phyloP scores from a whole-genome alignment of 306 rosid genomes.

The Quercus bicolor region DNA sequence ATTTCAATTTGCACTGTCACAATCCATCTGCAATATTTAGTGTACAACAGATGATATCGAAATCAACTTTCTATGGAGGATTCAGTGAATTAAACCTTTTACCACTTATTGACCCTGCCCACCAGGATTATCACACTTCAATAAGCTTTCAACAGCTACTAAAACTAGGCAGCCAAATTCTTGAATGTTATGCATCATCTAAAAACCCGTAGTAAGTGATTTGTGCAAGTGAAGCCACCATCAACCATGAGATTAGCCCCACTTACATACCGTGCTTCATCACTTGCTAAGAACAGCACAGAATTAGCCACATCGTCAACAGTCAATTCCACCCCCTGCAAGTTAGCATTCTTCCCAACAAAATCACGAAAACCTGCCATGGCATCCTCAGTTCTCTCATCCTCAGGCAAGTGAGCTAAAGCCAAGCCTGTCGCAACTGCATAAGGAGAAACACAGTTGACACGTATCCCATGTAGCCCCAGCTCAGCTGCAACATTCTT shows the following conservation, averaged over 20 bases:
- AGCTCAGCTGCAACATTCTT: constrained; percentile 82
- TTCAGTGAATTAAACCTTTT: not conserved
- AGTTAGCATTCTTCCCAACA: constrained; percentile 39
- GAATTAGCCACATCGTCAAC: constrained; percentile 71
- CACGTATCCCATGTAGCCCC: constrained; percentile 61
- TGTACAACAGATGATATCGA: not conserved
- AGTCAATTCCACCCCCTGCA: constrained; percentile 68
- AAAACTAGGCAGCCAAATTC: not conserved
- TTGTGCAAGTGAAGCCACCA: constrained; percentile 62
- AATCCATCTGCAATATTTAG: not conserved
- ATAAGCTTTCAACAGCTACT: not conserved
- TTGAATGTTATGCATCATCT: constrained; percentile 32
- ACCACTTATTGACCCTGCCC: not conserved
- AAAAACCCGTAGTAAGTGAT: constrained; percentile 55
- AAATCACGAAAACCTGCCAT: constrained; percentile 41
- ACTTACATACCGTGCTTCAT: constrained; percentile 68
- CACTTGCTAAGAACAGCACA: constrained; percentile 79
- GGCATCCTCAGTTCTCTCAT: constrained; percentile 62
- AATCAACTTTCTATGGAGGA: not conserved
- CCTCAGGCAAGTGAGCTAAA: constrained; percentile 64
- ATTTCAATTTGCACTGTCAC: not conserved
- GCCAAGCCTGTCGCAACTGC: constrained; percentile 49
- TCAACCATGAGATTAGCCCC: constrained; percentile 74
- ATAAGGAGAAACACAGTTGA: constrained; percentile 70
- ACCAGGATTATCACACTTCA: not conserved